Base-by-base conservation (phyloP, 2,329 filamentous ascomycete species). In the Cryphonectria radicalis region DNA sequence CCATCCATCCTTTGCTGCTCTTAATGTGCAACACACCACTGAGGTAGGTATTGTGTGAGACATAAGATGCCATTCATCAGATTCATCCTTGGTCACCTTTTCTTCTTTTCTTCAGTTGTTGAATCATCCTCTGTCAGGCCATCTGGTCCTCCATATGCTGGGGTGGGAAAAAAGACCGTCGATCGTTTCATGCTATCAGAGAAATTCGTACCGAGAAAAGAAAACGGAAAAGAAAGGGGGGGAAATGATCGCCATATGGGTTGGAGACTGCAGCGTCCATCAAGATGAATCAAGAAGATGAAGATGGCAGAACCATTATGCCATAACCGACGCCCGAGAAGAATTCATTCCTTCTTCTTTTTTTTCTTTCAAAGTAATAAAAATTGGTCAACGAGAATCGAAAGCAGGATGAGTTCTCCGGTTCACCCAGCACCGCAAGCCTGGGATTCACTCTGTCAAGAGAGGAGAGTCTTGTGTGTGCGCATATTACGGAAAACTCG, bases 21-120 rank as follows among this genome's bases (percentile, higher is more conserved):
- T 35, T 66, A 68, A 71, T 71, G 69, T 66, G 62, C 65, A 68
- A 57, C 32, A 57, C 32, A 60, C 69, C 57, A 35, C 55, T 17
- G 6, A 19, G 28, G 28, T 66, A 42, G 42, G 46, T 50, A 19
- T 50, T 50, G 43, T 50, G 46, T 50, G 17, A 6, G 59, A 57
- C 11, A 37, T 53, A 55, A 55, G 22, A 64, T 68, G 55, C 68
- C 65, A 63, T 53, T 59, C 63, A 55, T 69, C 68, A 72, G 55
- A 68, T 68, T 65, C 70, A 68, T 64, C 70, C 57, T 37, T 67
- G 63, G 28, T 28, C 55, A n/a, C 25, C 4, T 59, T 17, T 6
- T 28, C 53, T 57, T n/a, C 59, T 62, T 55, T 32, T n/a, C 22
- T 40, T 40, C 28, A 35, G 32, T 10, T 40, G 4, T 67, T 19